Percentiles rank a stretch among this genome's conserved stretches.
These are phyloP conservation scores for Alternaria sp. DNA, from an alignment of 2,329 filamentous ascomycete genomes.

Conservation along the genomic window DNA sequence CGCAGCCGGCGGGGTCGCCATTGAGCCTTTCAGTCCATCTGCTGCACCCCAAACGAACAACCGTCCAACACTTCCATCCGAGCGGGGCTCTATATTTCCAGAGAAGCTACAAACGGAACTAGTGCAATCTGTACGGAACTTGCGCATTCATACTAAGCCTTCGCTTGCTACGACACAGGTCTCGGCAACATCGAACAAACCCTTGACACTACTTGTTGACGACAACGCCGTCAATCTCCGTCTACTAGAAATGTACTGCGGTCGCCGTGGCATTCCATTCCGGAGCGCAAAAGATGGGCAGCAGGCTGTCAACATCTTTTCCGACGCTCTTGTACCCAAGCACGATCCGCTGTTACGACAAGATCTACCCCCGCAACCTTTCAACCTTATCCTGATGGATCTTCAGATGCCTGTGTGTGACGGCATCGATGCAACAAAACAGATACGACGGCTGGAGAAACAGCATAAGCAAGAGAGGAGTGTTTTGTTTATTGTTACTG, in stretches of 20 bases:
- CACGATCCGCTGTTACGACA: constrained; percentile 19
- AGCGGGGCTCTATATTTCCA: constrained; percentile 18
- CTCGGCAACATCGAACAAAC: constrained; percentile 16
- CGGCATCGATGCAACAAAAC: constrained; percentile 47
- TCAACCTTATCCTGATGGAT: constrained; percentile 54
- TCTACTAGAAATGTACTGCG: constrained; percentile 59
- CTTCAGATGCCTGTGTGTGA: constrained; percentile 55
- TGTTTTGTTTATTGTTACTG: constrained; percentile 48
- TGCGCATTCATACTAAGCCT: constrained; percentile 11
- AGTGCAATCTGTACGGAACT: constrained; percentile 21
- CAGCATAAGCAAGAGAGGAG: constrained; percentile 32
- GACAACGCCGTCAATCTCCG: constrained; percentile 58
- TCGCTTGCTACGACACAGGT: background rate
- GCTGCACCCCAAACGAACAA: background rate
- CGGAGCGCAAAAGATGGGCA: constrained; percentile 52
- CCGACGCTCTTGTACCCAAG: constrained; percentile 15
- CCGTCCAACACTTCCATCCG: background rate
- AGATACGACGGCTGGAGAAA: constrained; percentile 48
- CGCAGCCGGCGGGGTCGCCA: constrained; percentile 2
- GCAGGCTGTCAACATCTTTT: constrained; percentile 52
- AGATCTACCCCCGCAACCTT: constrained; percentile 19
- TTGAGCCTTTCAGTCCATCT: constrained; percentile 2
- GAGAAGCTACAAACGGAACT: constrained; percentile 20
- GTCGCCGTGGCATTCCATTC: constrained; percentile 52
- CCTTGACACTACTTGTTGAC: constrained; percentile 54